Evolutionary conservation across 306 rosid species (phyloP).

Genomic region (Malus orientalis): DNA sequence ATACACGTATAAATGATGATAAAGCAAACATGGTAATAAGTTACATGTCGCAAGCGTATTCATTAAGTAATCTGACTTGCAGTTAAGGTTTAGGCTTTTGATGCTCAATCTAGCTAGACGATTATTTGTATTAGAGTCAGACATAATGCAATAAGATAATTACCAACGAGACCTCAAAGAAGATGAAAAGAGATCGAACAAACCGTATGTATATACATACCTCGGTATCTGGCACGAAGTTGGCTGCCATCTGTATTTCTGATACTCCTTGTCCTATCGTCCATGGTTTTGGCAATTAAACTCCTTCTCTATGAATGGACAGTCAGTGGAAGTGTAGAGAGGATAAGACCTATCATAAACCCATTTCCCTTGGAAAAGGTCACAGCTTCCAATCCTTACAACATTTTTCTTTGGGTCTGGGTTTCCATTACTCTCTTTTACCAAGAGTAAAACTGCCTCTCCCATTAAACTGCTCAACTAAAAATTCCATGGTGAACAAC

Average conservation of each 20-base stretch:
- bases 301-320: conserved; percentile 7
- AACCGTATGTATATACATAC: not conserved
- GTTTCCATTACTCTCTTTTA: too few species aligned
- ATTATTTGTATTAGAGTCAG: not conserved
- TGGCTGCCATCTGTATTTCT: conserved; percentile 21
- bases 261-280: conserved; percentile 1
- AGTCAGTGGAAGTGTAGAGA: conserved; percentile 8
- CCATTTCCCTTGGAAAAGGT: conserved; percentile 15
- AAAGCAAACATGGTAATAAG: not conserved
- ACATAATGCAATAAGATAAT: not conserved
- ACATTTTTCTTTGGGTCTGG: not conserved
- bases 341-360: conserved; percentile 14
- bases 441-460: too few species aligned
- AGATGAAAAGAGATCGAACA: not conserved
- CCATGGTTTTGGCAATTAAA: conserved; percentile 18
- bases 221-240: conserved; percentile 1
- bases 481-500: too few species aligned
- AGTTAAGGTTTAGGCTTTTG: too few species aligned
- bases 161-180: too few species aligned
- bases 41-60: not conserved
- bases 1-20: not conserved
- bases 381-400: not conserved
- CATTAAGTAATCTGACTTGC: too few species aligned
- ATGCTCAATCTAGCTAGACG: not conserved
- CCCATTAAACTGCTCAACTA: too few species aligned